phyloP scores from a whole-genome alignment of 257 asterid genomes.

The Lithospermum erythrorhizon region DNA sequence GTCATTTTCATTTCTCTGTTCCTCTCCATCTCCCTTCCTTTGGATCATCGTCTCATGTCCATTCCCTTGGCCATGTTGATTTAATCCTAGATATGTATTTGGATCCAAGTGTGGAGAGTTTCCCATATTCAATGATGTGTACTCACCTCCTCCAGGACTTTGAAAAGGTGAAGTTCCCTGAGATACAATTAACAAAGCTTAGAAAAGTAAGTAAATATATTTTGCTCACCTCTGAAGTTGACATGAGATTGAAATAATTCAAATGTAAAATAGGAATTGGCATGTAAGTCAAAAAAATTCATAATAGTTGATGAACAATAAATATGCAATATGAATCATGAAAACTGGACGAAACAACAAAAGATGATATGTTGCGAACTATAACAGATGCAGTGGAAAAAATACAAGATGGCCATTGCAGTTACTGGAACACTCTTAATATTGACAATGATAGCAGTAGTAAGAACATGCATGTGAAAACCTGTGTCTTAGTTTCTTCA shows the following conservation, averaged over 20 bases:
- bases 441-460: not conserved
- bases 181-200: conserved; percentile 1
- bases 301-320: too few species aligned
- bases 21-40: conserved; percentile 42
- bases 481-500: conserved; percentile 61
- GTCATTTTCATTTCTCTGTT: conserved; percentile 16
- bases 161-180: conserved; percentile 48
- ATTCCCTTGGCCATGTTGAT: conserved; percentile 25
- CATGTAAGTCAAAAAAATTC: not conserved
- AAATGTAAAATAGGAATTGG: not conserved
- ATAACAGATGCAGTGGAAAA: too few species aligned
- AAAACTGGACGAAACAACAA: not conserved
- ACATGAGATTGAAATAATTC: not conserved
- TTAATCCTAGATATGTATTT: conserved; percentile 34
- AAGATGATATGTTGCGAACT: not conserved
- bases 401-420: too few species aligned
- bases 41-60: conserved; percentile 27
- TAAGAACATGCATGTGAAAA: conserved; percentile 1
- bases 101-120: conserved; percentile 38
- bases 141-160: conserved; percentile 68
- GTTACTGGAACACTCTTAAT: too few species aligned
- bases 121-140: conserved; percentile 59
- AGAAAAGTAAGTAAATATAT: not conserved
- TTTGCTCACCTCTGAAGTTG: not conserved
- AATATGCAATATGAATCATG: not conserved